phyloP scores from a whole-genome alignment of 768 basidiomycete species.

The Mycena amicta region DNA sequence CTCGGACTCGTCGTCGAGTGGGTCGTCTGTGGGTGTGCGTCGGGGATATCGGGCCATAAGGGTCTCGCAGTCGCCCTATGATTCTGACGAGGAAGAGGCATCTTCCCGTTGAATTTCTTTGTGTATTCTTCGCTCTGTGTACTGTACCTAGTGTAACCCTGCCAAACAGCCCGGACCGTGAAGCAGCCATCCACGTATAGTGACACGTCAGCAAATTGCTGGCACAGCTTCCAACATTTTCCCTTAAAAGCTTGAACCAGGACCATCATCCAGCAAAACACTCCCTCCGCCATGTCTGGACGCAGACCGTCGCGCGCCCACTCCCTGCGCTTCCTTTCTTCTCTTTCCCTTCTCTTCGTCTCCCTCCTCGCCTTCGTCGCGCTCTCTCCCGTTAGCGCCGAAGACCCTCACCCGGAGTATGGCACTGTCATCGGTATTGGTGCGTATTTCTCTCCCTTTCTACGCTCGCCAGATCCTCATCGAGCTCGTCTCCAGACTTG shows the following conservation, averaged over 20 bases:
- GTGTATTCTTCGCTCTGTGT: neutral
- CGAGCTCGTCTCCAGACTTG: constrained; percentile 59
- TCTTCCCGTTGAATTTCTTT: constrained; percentile 36
- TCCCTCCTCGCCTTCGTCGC: constrained; percentile 72
- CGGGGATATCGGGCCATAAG: constrained; percentile 44
- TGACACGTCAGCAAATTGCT: neutral
- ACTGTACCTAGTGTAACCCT: neutral
- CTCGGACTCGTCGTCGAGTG: constrained; percentile 31
- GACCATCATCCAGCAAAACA: too few species aligned
- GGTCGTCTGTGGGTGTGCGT: constrained; percentile 25
- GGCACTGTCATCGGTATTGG: constrained; percentile 94
- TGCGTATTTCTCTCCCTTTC: constrained; percentile 36
- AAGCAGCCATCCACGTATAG: neutral
- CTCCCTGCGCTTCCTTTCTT: constrained; percentile 56
- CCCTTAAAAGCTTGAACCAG: too few species aligned
- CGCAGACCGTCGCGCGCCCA: constrained; percentile 60
- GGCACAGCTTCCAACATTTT: neutral
- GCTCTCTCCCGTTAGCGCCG: constrained; percentile 69
- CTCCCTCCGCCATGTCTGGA: constrained; percentile 36
- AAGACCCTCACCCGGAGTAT: constrained; percentile 73
- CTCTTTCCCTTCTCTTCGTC: constrained; percentile 62
- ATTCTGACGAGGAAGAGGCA: constrained; percentile 44
- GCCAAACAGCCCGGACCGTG: neutral
- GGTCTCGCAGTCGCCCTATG: constrained; percentile 40
- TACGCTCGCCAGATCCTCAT: constrained; percentile 3